Conservation (phyloP, 768 basidiomycete genomes). For the Podaxis pistillaris region DNA sequence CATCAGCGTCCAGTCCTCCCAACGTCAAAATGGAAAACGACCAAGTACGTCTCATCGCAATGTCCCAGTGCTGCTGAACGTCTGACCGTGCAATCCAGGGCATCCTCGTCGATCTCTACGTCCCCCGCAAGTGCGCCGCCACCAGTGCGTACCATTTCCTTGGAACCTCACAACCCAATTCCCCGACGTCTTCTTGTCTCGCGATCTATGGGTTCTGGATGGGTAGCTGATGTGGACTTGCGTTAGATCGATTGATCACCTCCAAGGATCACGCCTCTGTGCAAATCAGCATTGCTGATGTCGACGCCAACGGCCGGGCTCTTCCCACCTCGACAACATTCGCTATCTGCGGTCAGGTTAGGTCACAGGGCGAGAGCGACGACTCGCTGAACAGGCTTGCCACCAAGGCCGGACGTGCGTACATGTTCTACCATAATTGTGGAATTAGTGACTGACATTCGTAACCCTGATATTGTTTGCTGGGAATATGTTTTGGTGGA, state of each 20-base stretch:
- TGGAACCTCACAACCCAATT: background rate
- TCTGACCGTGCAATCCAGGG: constrained; percentile 50
- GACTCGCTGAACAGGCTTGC: constrained; percentile 96
- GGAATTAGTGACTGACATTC: background rate
- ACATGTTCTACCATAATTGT: background rate
- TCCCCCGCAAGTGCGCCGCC: constrained; percentile 98
- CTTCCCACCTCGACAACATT: constrained; percentile 82
- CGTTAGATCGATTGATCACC: constrained; percentile 91
- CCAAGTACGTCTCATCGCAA: constrained; percentile 50
- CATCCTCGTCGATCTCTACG: constrained; percentile 99
- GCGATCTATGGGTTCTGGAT: background rate
- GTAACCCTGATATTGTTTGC: background rate
- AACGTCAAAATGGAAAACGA: constrained; percentile 83
- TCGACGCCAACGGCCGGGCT: constrained; percentile 86
- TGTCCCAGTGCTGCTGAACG: constrained; percentile 7
- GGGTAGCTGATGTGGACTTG: background rate
- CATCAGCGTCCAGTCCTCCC: constrained; percentile 12
- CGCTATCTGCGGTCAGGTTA: constrained; percentile 91
- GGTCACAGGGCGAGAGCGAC: constrained; percentile 94
- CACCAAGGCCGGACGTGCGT: constrained; percentile 92
- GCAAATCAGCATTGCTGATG: constrained; percentile 93
- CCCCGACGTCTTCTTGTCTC: background rate
- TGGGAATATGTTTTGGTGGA: background rate
- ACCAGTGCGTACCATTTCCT: constrained; percentile 67
- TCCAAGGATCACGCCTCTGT: constrained; percentile 99